Base-by-base conservation (phyloP, 2,329 filamentous ascomycete genomes). In the Rutstroemia sp. region DNA sequence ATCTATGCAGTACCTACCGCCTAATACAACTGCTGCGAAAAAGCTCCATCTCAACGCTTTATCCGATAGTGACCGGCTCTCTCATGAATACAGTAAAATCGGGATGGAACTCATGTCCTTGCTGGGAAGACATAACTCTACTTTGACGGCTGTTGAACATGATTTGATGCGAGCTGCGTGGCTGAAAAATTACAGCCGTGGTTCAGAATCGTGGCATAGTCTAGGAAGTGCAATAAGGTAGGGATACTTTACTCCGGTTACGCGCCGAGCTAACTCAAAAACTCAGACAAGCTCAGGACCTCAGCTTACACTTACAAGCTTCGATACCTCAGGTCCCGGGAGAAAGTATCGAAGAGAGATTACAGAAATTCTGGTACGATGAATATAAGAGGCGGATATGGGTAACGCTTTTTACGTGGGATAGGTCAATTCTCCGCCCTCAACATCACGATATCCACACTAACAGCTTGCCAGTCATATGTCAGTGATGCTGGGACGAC, bases 111-210 rank as follows among this genome's bases (percentile, higher is more conserved):
- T 61, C n/a, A 60, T 58, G 56, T 45, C 51, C 12, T 14, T 60
- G 12, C 25, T 58, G 21, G 58, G 51, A 21, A 51, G 53, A 34
- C 52, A 61, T 34, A 34, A 51, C 27, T 44, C 57, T 2, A 57
- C 52, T 27, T 30, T 60, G 3, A 50, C 42, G 6, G 45, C 51
- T 4, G 58, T 61, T n/a, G 58, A 61, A 36, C 51, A 57, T 38
- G 55, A 59, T 47, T 27, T 61, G 25, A 17, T 58, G 9, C 56
- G 52, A 51, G 39, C 48, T 19, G 50, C 42, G 2, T 61, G 60
- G 60, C 23, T 61, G 34, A 61, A 61, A 30, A 57, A 61, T 25
- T 56, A 48, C 14, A 51, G 57, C n/a, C 46, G 58, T 27, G 58
- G 55, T n/a, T 51, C 49, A 14, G 59, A 61, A 36, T 56, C 58